These are phyloP conservation scores for Strobilomyces dryophilus DNA, from an alignment of 768 basidiomycete species.

Conservation along the genomic window DNA sequence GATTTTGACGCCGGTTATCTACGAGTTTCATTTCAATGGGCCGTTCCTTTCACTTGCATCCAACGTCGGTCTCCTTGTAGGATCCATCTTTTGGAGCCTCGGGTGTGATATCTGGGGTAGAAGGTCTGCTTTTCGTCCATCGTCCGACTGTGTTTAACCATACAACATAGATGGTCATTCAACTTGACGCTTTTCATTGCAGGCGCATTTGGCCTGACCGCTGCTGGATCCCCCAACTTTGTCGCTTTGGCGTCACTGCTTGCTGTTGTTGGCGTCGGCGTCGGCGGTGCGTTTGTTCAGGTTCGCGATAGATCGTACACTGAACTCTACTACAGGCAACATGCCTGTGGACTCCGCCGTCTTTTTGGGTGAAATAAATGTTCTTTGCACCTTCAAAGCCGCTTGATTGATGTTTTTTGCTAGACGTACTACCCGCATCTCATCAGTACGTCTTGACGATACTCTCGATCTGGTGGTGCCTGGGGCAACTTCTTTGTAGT, in stretches of 20 bases:
- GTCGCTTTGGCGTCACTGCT: constrained; percentile 44
- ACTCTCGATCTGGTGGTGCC: constrained; percentile 56
- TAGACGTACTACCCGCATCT: constrained; percentile 48
- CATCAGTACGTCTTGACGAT: constrained; percentile 59
- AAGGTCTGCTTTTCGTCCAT: constrained; percentile 25
- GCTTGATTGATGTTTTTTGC: constrained; percentile 3
- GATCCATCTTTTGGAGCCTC: constrained; percentile 46
- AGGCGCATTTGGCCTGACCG: constrained; percentile 48
- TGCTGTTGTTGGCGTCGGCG: constrained; percentile 45
- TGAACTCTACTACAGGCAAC: constrained; percentile 35
- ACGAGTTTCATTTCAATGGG: constrained; percentile 45
- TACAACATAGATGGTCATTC: constrained; percentile 40
- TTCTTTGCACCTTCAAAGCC: not conserved
- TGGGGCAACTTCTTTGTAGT: constrained; percentile 50
- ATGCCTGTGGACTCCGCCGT: constrained; percentile 53
- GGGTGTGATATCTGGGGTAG: constrained; percentile 52
- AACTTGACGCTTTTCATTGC: constrained; percentile 54
- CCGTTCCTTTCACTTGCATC: constrained; percentile 49
- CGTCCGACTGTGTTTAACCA: not conserved
- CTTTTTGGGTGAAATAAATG: constrained; percentile 38
- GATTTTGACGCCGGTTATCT: constrained; percentile 43
- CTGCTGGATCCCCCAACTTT: constrained; percentile 46
- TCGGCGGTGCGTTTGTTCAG: constrained; percentile 33
- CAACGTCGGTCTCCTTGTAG: constrained; percentile 51
- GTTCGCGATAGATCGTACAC: not conserved